Evolutionary conservation across 2,329 filamentous ascomycete genomes (phyloP), one percentile per base, ranked within the genome.

Genomic region (Fusarium graminum): DNA sequence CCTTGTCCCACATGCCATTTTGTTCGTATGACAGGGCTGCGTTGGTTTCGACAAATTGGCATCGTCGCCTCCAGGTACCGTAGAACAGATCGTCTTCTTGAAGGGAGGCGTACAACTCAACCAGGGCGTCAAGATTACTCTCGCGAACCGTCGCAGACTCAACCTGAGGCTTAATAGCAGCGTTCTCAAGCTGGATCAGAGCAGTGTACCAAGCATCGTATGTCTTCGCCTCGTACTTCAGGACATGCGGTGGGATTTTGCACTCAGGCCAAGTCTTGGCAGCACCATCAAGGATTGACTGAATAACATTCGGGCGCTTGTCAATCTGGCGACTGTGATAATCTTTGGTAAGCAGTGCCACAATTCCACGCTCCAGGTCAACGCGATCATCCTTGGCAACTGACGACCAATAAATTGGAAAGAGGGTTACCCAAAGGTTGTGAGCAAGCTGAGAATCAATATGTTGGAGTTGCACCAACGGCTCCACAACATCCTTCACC

Each of bases 1-100:
- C 94, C 79, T 98, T 98, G 73, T 99, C 95, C 96, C 95, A 99
- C 87, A 98, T 97, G 45, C 95, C 95, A 72, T 97, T 97, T 76
- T 99, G 96, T 80, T 99, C 96, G 72, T 97, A 99, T 0, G 95
- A 99, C 9, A 99, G 83, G 2, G 94, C 95, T 14, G 95, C 93
- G 75, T 99, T 99, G 10, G 94, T 98, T 81, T 99, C 96, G 7
- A 99, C 91, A 74, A 97, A 99, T 69, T 97, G 93, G 76, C 94
- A 97, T 43, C 95, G 90, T 56, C 95, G 89, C 59, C 95, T 89
- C 95, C 95, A 99, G 1, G 94, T 96, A 10, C 95, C 95, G 68
- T 99, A 98, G 77, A 98, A 99, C 45, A 99, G 83, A 75, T 99
- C 95, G 49, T 98, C 94, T 76, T 99, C 96, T 74, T 97, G 92